phyloP scores from a whole-genome alignment of 495 filamentous ascomycete species.

The Aspergillus wentii region DNA sequence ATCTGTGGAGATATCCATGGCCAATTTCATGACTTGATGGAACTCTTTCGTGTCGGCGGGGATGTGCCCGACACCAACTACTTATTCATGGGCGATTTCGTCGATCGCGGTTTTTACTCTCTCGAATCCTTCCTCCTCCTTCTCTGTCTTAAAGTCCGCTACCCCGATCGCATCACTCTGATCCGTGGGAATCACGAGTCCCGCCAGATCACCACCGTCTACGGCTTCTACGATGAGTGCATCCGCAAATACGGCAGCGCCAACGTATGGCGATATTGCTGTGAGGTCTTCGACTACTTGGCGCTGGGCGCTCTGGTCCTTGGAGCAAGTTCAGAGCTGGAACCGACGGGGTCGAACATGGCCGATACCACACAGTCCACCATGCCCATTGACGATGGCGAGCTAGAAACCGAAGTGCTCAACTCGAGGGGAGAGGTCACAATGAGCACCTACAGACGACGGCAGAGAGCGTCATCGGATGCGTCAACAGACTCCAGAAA shows the following conservation, averaged over 20 bases:
- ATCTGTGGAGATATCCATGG: slow-evolving; percentile 99
- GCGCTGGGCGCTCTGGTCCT: slow-evolving; percentile 92
- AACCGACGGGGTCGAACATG: slow-evolving; percentile 36
- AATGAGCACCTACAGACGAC: slow-evolving; percentile 58
- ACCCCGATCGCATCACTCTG: slow-evolving; percentile 94
- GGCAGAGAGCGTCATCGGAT: slow-evolving; percentile 29
- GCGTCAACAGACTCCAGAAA: slow-evolving; percentile 30
- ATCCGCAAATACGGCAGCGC: slow-evolving; percentile 95
- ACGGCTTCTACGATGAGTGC: slow-evolving; percentile 99
- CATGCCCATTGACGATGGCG: slow-evolving; percentile 52
- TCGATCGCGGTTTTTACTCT: slow-evolving; percentile 97
- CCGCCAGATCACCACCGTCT: slow-evolving; percentile 94
- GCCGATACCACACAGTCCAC: slow-evolving; percentile 43
- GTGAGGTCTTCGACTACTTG: slow-evolving; percentile 97
- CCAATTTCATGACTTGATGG: slow-evolving; percentile 98
- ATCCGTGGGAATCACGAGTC: slow-evolving; percentile 98
- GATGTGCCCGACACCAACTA: slow-evolving; percentile 97
- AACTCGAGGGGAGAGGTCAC: slow-evolving; percentile 76
- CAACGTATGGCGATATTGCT: slow-evolving; percentile 98
- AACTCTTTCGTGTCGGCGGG: slow-evolving; percentile 92
- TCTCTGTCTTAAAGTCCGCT: slow-evolving; percentile 93
- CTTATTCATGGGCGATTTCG: slow-evolving; percentile 98
- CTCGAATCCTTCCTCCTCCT: slow-evolving; percentile 94
- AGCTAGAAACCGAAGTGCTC: slow-evolving; percentile 87
- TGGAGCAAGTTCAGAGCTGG: slow-evolving; percentile 73